Evolutionary conservation across 2,329 filamentous ascomycete genomes (phyloP).

Genomic region (Aspergillus ustus): DNA sequence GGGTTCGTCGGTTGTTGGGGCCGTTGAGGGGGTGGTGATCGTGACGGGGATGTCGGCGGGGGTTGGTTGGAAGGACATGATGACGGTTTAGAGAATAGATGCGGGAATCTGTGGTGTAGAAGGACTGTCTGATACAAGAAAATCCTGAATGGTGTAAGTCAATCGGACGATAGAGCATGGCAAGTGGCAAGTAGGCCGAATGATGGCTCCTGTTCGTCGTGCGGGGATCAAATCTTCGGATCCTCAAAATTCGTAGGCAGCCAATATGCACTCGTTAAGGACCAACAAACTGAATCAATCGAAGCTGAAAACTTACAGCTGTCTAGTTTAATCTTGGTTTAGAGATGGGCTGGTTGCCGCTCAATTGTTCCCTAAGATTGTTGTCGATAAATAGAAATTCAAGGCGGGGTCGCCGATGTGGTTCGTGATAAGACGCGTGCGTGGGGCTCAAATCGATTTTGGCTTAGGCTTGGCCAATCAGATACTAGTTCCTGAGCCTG

Average conservation of each 20-base stretch:
- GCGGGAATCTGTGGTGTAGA: background rate
- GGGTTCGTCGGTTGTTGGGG: constrained; percentile 29
- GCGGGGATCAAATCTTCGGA: background rate
- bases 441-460: constrained; percentile 8
- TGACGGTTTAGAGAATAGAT: constrained; percentile 2
- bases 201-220: background rate
- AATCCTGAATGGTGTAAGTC: background rate
- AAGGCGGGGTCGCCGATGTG: constrained; percentile 4
- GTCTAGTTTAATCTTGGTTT: background rate
- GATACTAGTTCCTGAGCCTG: background rate
- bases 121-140: background rate
- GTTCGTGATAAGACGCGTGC: constrained; percentile 11
- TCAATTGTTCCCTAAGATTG: background rate
- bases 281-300: background rate
- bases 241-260: background rate
- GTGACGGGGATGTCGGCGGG: constrained; percentile 46
- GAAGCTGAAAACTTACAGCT: background rate
- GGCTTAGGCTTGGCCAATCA: constrained; percentile 5
- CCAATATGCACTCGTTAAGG: background rate
- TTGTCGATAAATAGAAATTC: background rate
- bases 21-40: constrained; percentile 38
- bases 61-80: constrained; percentile 43
- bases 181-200: background rate
- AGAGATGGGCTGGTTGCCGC: background rate
- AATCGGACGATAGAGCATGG: background rate